These are phyloP conservation scores for Herpetospermum pedunculosum DNA, from an alignment of 306 rosid species.

Conservation along the genomic window DNA sequence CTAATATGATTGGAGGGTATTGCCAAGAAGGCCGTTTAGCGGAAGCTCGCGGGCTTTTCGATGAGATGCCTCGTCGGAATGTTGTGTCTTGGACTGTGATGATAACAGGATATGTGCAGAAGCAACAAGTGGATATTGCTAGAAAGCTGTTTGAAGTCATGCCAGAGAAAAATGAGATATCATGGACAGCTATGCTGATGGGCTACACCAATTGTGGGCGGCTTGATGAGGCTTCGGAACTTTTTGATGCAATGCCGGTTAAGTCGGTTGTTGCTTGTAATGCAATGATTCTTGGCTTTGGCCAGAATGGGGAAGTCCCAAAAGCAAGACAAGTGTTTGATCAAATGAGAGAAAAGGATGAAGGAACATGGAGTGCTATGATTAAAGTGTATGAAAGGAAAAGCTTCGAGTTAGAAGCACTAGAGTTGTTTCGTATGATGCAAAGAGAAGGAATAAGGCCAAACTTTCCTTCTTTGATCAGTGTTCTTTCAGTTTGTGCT, in stretches of 20 bases:
- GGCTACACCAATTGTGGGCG: constrained; percentile 27
- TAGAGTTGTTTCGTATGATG: constrained; percentile 25
- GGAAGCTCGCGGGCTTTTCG: constrained; percentile 25
- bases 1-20: constrained; percentile 17
- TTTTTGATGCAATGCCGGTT: constrained; percentile 21
- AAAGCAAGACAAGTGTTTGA: constrained; percentile 18
- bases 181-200: constrained; percentile 29
- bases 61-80: constrained; percentile 22
- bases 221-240: constrained; percentile 20
- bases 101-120: constrained; percentile 31
- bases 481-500: constrained; percentile 30
- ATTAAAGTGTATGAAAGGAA: constrained; percentile 25
- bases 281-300: constrained; percentile 23
- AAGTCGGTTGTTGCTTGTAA: constrained; percentile 17
- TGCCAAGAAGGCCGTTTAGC: constrained; percentile 11
- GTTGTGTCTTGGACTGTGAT: constrained; percentile 30
- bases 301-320: constrained; percentile 18
- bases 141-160: constrained; percentile 25
- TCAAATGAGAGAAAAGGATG: constrained; percentile 20
- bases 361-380: constrained; percentile 30
- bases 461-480: constrained; percentile 25
- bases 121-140: constrained; percentile 20
- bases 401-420: constrained; percentile 23
- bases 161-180: constrained; percentile 28
- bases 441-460: constrained; percentile 25